Evolutionary conservation across 179 eudicot genomes (phyloP).

Genomic region (Vitellaria paradoxa): DNA sequence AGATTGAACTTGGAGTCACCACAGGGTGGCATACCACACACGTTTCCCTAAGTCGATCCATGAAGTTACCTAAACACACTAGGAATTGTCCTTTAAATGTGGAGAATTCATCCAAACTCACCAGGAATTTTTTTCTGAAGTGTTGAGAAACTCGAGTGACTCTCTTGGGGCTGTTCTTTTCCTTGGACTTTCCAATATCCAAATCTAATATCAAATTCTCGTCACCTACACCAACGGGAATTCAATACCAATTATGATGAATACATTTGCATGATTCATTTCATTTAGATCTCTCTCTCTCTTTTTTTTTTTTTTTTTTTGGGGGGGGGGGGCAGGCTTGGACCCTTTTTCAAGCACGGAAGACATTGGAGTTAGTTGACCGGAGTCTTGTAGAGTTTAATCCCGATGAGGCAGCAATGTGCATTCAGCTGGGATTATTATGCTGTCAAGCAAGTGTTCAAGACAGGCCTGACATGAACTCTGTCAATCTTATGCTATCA

Average conservation of each 20-base stretch:
- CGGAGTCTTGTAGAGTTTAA: slow-evolving; percentile 36
- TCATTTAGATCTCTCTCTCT: neutral
- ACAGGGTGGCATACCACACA: too few relatives aligned
- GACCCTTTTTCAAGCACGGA: slow-evolving; percentile 55
- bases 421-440: slow-evolving; percentile 72
- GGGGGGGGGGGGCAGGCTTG: slow-evolving; percentile 77
- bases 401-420: slow-evolving; percentile 59
- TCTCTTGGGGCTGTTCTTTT: too few relatives aligned
- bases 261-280: neutral
- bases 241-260: neutral
- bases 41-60: too few relatives aligned
- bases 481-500: slow-evolving; percentile 61
- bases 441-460: slow-evolving; percentile 70
- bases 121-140: too few relatives aligned
- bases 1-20: too few relatives aligned
- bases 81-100: too few relatives aligned
- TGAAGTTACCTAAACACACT: too few relatives aligned
- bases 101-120: too few relatives aligned
- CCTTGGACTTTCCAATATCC: too few relatives aligned
- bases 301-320: neutral
- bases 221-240: neutral
- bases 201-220: neutral
- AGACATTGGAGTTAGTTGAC: slow-evolving; percentile 54
- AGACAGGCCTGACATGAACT: slow-evolving; percentile 77
- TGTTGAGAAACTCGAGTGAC: too few relatives aligned